Conservation (phyloP, 192 early-diverging fungal species). For the Anaeromyces robustus region DNA sequence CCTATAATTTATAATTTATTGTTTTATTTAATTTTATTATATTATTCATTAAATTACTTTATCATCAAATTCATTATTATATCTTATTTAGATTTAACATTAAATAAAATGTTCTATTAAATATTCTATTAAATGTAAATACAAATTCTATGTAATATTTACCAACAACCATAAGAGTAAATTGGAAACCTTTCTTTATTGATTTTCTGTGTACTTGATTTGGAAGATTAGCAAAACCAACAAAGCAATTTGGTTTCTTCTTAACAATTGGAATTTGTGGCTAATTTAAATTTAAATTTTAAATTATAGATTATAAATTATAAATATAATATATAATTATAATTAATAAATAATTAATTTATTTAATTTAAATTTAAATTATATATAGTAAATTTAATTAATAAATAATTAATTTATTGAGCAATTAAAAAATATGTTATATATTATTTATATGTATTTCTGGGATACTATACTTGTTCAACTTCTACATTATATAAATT, state of each 20-base stretch:
- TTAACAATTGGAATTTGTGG: conserved; percentile 29
- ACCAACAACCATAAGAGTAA: conserved; percentile 98
- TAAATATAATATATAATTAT: too few species aligned
- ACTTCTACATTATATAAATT: too few species aligned
- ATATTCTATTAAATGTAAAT: neutral
- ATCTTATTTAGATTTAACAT: neutral
- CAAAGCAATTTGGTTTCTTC: conserved; percentile 30
- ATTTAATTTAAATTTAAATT: too few species aligned
- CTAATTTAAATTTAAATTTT: neutral
- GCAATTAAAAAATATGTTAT: too few species aligned
- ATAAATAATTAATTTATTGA: too few species aligned
- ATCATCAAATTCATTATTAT: neutral
- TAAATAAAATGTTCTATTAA: too few species aligned
- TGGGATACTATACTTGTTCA: too few species aligned
- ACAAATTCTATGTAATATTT: conserved; percentile 21
- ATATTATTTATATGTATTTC: too few species aligned
- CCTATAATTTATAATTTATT: conserved; percentile 49
- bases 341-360: too few species aligned
- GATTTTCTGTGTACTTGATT: conserved; percentile 55
- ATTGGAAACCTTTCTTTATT: conserved; percentile 90
- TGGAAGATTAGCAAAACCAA: conserved; percentile 36
- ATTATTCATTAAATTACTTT: too few species aligned
- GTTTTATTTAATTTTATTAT: too few species aligned
- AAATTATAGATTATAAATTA: neutral
- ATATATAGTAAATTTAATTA: too few species aligned